A percentile compares a stretch with the other conserved stretches of the same genome.
Evolutionary conservation across 2,329 filamentous ascomycete genomes (phyloP).

Genomic region (Cladosporium austrohemisphaericum): DNA sequence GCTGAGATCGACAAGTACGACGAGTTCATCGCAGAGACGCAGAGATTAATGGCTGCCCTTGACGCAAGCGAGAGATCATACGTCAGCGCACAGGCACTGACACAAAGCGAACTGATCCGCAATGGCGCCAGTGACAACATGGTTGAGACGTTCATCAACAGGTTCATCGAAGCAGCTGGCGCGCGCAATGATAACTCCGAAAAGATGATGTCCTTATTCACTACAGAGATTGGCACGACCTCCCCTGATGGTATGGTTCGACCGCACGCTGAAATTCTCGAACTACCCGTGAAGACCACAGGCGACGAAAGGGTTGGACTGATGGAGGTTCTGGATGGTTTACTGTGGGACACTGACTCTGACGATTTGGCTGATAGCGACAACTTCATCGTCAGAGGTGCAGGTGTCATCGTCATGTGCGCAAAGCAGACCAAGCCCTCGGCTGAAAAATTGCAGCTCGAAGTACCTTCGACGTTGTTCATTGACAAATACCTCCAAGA

Average conservation of each 20-base stretch:
- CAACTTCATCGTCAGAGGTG: constrained; percentile 42
- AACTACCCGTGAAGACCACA: constrained; percentile 17
- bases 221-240: constrained; percentile 25
- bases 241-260: constrained; percentile 21
- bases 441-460: constrained; percentile 40
- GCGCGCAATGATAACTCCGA: constrained; percentile 1
- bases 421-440: constrained; percentile 34
- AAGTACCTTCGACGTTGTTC: constrained; percentile 53
- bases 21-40: constrained; percentile 53
- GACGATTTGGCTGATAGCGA: constrained; percentile 22
- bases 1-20: constrained; percentile 36
- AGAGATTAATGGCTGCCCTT: constrained; percentile 60
- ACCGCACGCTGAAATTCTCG: constrained; percentile 20
- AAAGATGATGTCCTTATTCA: constrained; percentile 25
- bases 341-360: constrained; percentile 30
- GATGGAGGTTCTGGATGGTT: constrained; percentile 25
- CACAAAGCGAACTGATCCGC: constrained; percentile 24
- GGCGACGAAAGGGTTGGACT: constrained; percentile 10
- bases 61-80: constrained; percentile 57
- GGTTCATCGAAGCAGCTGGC: constrained; percentile 2
- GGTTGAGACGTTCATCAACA: constrained; percentile 10
- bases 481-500: constrained; percentile 58
- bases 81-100: constrained; percentile 52
- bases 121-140: constrained; percentile 5
- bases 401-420: constrained; percentile 55